Evolutionary conservation across 2,329 filamentous ascomycete species (phyloP).

Genomic region (Arachnomyces sp.): DNA sequence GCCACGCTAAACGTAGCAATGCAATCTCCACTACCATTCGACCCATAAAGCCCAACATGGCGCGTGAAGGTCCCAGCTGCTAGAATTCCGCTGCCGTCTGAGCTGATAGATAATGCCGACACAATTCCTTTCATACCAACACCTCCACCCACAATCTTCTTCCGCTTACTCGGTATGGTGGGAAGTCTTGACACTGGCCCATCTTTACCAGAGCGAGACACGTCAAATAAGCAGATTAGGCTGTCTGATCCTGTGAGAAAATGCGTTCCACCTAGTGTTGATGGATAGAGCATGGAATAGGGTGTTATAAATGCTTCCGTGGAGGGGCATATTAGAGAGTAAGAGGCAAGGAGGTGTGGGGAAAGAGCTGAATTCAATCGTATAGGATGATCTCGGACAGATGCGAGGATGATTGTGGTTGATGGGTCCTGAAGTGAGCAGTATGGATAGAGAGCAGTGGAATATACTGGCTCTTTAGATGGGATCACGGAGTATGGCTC

Average conservation of each 20-base stretch:
- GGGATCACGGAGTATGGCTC: constrained; percentile 38
- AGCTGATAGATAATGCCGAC: constrained; percentile 42
- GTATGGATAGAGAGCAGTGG: constrained; percentile 46
- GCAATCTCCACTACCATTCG: constrained; percentile 40
- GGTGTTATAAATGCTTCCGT: constrained; percentile 51
- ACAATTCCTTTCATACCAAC: constrained; percentile 49
- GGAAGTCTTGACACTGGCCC: constrained; percentile 38
- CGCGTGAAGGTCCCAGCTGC: constrained; percentile 52
- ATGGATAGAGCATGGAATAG: constrained; percentile 46
- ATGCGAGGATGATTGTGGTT: constrained; percentile 44
- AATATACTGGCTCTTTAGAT: constrained; percentile 44
- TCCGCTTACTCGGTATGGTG: constrained; percentile 43
- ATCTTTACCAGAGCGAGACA: constrained; percentile 36
- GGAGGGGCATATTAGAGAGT: constrained; percentile 45
- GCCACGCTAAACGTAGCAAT: constrained; percentile 44
- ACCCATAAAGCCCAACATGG: constrained; percentile 49
- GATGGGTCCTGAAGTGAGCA: constrained; percentile 45
- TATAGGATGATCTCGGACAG: constrained; percentile 48
- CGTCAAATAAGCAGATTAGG: constrained; percentile 49
- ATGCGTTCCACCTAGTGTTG: constrained; percentile 34
- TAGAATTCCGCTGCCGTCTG: constrained; percentile 37
- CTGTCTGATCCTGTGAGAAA: constrained; percentile 53
- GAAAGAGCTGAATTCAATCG: constrained; percentile 48
- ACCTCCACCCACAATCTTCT: constrained; percentile 38
- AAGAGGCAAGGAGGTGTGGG: constrained; percentile 41